Evolutionary conservation across 371 early-diverging fungal species (phyloP), one percentile per base, ranked within the genome.

Genomic region (Lichtheimia hyalospora): DNA sequence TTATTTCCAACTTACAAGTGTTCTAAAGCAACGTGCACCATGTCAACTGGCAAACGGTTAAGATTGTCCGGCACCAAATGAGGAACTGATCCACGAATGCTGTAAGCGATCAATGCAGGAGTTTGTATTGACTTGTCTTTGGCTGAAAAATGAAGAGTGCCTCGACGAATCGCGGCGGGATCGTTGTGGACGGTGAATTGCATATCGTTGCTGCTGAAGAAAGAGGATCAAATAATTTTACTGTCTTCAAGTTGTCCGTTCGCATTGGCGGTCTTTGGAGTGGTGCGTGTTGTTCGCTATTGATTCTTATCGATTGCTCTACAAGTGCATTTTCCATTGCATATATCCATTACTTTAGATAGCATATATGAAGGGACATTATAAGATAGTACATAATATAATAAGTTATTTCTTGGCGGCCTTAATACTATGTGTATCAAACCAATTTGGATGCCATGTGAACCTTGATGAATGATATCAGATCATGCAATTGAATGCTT

Each of bases 61-160:
- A 85, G 54, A 41, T 80, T 86, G 44, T 92, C 91, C 2, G 86
- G 83, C 20, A 89, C 77, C 63, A 91, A 70, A 60, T 92, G 92
- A 34, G 91, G 91, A 13, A 89, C 88, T 5, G 89, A 77, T 7
- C 91, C 92, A 34, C 84, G 84, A 46, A 82, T 64, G 7, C 89
- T 88, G 67, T 89, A 87, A 52, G 85, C 80, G 54, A 92, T 62
- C 69, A 85, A 90, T 13, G 81, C 81, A 28, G 92, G 92, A 15
- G 92, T 92, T 59, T 87, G 70, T 3, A 81, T 63, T 10, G 60
- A 60, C 24, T 73, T 75, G 56, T 69, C 67, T 57, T 72, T 74
- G 21, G 63, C 64, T 0, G 63, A 62, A 23, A 88, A 79, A 7
- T 69, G 62, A 2, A 79, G 62, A 2, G 67, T 62, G 20, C 77